Base-by-base conservation (phyloP, 129 eudicot genomes). In the Lactuca sativa region DNA sequence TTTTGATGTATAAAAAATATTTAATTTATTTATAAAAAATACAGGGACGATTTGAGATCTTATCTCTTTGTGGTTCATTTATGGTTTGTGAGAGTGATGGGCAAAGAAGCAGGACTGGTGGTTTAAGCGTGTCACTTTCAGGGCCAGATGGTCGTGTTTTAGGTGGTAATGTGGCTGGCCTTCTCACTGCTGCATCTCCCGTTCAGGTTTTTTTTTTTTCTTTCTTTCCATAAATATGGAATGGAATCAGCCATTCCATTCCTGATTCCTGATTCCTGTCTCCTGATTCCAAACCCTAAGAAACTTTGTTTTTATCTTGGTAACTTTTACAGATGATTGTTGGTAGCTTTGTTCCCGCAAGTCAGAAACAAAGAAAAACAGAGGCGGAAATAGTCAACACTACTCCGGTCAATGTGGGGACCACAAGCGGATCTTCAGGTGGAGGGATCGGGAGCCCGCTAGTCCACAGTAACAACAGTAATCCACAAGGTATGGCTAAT, bases 91-190 rank as follows among this genome's bases (percentile, higher is more conserved):
- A 81, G 40, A 59, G 25, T 67, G 86, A 59, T 15, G 82, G 88
- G 17, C 84, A 64, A 49, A 75, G 79, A 13, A 83, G 82, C 47
- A 59, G 84, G 69, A 72, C 71, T 0, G 84, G 86, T 36, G 83
- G 86, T 37, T 59, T 86, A 62, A 87, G 86, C 43, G 90, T 82
- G 49, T 67, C 86, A 1, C 78, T 90, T 54, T 82, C 95, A 49
- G 90, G 86, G 33, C 85, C 89, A 4, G 86, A 90, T 63, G 95
- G 95, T n/a, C 47, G 80, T 64, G 86, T 83, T 14, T 77, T 90
- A 62, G 95, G 95, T 21, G 97, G 97, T 53, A 82, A 85, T 12
- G 89, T 90, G 54, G 89, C 92, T 31, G 97, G 97, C 48, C 73
- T 85, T 15, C 56, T 90, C 52, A 80, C 67, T 68, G 95, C 97